phyloP scores from a whole-genome alignment of 1,139 yeast species.

The Zygoascus sp. region DNA sequence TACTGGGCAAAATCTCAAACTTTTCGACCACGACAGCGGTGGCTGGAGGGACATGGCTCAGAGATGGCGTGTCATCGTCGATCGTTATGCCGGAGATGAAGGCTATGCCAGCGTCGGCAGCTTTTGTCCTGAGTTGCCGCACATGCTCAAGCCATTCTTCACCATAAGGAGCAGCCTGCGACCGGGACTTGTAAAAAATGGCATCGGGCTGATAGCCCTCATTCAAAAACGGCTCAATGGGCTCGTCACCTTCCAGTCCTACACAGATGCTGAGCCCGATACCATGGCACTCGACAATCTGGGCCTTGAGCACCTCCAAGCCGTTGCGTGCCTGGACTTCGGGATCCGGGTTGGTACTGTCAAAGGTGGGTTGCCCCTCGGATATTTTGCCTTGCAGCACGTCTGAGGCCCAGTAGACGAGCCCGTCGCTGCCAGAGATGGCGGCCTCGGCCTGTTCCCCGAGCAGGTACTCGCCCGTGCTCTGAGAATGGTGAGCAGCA shows the following conservation, averaged over 20 bases:
- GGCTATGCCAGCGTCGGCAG: not conserved
- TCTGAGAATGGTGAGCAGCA: slow-evolving; percentile 1
- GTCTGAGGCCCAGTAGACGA: slow-evolving; percentile 19
- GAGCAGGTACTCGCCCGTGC: slow-evolving; percentile 19
- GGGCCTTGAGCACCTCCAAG: not conserved
- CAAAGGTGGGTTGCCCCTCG: not conserved
- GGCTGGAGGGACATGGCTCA: not conserved
- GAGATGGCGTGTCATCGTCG: not conserved
- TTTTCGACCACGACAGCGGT: not conserved
- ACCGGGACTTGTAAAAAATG: not conserved
- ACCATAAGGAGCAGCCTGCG: too few species aligned
- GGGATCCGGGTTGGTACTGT: slow-evolving; percentile 1
- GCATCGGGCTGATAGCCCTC: slow-evolving; percentile 11
- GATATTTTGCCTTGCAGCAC: slow-evolving; percentile 11
- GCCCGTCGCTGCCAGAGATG: slow-evolving; percentile 27
- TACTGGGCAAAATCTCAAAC: slow-evolving; percentile 2
- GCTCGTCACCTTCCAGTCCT: slow-evolving; percentile 1
- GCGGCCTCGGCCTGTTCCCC: slow-evolving; percentile 29
- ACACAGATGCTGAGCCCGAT: slow-evolving; percentile 11
- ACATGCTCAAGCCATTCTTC: too few species aligned
- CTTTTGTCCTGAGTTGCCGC: not conserved
- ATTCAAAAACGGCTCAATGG: not conserved
- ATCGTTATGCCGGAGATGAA: not conserved
- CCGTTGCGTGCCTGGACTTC: not conserved
- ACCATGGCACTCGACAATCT: slow-evolving; percentile 6